A percentile compares a stretch with the other conserved stretches of the same genome.
phyloP scores from a whole-genome alignment of 1,139 yeast species.

The Scheffersomyces quercinus region DNA sequence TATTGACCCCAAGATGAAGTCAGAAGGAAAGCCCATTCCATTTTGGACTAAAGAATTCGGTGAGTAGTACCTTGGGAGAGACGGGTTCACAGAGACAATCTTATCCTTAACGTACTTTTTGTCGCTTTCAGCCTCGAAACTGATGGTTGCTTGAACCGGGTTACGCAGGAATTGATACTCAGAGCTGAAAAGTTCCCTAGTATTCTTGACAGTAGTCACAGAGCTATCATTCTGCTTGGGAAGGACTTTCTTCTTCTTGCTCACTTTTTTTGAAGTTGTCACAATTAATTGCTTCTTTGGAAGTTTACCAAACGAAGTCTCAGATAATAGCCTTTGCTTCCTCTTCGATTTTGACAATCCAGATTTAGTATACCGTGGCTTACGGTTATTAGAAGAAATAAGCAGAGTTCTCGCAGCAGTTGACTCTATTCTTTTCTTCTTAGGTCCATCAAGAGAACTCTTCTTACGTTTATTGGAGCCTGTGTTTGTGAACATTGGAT shows the following conservation, averaged over 20 bases:
- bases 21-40: slow-evolving; percentile 9
- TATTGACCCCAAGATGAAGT: slow-evolving; percentile 18
- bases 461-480: no score
- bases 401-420: slow-evolving; percentile 2
- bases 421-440: neutral
- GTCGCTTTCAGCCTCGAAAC: slow-evolving; percentile 39
- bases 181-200: slow-evolving; percentile 11
- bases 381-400: neutral
- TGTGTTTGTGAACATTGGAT: slow-evolving; percentile 18
- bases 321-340: neutral
- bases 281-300: slow-evolving; percentile 6
- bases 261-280: neutral
- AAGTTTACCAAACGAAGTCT: slow-evolving; percentile 2
- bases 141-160: slow-evolving; percentile 34
- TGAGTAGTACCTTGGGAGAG: neutral
- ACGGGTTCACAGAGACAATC: neutral
- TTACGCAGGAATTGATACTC: slow-evolving; percentile 27
- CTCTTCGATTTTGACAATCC: neutral
- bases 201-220: neutral
- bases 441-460: neutral
- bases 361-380: no score
- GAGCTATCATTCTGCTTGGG: neutral
- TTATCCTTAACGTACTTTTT: slow-evolving; percentile 12
- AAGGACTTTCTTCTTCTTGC: neutral
- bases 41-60: neutral